Base-by-base conservation (phyloP, 495 filamentous ascomycete species). In the Tirmania nivea region DNA sequence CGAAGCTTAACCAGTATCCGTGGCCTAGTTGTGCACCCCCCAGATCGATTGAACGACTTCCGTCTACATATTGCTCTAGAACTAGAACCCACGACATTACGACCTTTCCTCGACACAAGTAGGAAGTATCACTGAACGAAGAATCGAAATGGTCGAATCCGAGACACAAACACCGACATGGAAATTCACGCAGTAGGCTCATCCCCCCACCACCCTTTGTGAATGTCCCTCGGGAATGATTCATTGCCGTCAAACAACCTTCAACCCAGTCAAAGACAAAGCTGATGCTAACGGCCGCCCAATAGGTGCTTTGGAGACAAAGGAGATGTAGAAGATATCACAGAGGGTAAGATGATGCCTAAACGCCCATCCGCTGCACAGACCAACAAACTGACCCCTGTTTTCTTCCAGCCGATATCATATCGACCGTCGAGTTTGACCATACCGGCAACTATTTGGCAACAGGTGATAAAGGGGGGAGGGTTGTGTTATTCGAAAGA, bases 301-400 rank as follows among this genome's bases (percentile, higher is more conserved):
- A 48, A 34, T 59, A 96, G 89, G 73, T 97, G 90, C 74, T 97
- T 97, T 69, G 90, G 90, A 67, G 90, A 97, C 73, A 97, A 97
- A 73, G 90, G 90, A 56, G 90, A 97, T 71, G 92, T 96, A 59
- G 90, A 97, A 69, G 90, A 97, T 72, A 97, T 97, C 60, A 97
- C 90, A 71, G 90, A 97, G 84, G 89, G 89, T 94, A 31, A 31
- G 25, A 31, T 31, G 25, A 75, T 56, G 45, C 39, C 20, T n/a
- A 52, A n/a, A 14, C 17, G 14, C 34, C 37, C 21, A 8, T n/a
- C 10, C 31, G n/a, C 34, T 50, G 49, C 12, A n/a, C 25, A 31
- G 0, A 1, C 4, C 25, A 31, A 7, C 3, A 31, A 50, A 48
- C 34, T 54, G 21, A 48, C 36, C 17, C 51, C 39, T n/a, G 14